These are phyloP conservation scores for Delitschia confertaspora DNA, from an alignment of 495 filamentous ascomycete species.

Conservation along the genomic window DNA sequence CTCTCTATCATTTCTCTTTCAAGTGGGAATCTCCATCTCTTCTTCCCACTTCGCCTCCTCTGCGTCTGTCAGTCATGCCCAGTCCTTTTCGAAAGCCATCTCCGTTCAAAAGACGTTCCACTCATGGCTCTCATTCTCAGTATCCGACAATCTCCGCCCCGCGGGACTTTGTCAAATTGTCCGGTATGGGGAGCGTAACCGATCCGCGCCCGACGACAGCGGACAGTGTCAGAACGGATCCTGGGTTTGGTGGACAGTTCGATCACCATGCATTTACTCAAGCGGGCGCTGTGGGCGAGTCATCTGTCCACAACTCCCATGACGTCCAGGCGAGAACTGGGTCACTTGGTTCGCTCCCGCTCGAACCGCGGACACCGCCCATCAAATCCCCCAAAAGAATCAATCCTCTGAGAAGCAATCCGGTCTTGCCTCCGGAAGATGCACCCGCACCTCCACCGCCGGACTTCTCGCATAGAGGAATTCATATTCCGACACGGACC, in stretches of 20 bases:
- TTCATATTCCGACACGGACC: slow-evolving; percentile 32
- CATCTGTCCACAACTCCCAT: slow-evolving; percentile 27
- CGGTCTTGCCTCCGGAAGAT: slow-evolving; percentile 24
- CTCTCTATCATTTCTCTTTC: slow-evolving; percentile 3
- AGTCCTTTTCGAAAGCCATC: slow-evolving; percentile 5
- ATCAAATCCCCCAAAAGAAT: background rate
- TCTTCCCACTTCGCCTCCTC: slow-evolving; percentile 1
- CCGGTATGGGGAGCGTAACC: slow-evolving; percentile 6
- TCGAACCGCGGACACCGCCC: slow-evolving; percentile 6
- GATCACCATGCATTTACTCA: too few relatives aligned
- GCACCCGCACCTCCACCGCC: slow-evolving; percentile 19
- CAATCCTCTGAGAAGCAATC: slow-evolving; percentile 16
- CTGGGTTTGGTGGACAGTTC: background rate
- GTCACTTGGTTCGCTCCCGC: too few relatives aligned
- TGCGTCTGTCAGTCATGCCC: slow-evolving; percentile 8
- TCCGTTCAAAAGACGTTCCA: slow-evolving; percentile 25
- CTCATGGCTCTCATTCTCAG: slow-evolving; percentile 23
- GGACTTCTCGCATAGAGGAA: slow-evolving; percentile 28
- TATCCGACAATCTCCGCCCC: slow-evolving; percentile 17
- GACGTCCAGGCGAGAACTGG: slow-evolving; percentile 20
- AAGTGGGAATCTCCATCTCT: too few relatives aligned
- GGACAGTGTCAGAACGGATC: slow-evolving; percentile 12
- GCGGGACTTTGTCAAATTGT: slow-evolving; percentile 13
- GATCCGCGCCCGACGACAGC: slow-evolving; percentile 5
- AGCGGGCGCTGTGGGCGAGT: slow-evolving; percentile 20